A percentile compares a stretch with the other conserved stretches of the same genome.
phyloP scores from a whole-genome alignment of 208 protist genomes.

The Naegleria gruberi region DNA sequence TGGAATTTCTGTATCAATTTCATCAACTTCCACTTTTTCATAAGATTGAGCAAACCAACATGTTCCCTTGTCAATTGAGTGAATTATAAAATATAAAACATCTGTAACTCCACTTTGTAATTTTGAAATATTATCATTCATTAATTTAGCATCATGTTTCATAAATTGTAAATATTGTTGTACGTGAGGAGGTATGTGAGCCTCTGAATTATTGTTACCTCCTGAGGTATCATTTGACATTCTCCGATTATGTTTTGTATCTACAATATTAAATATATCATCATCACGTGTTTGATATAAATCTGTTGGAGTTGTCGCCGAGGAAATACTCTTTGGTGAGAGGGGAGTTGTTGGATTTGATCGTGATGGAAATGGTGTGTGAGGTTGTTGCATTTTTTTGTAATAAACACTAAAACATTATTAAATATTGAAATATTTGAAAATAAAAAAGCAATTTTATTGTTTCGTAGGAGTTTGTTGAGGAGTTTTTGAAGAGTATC shows the following conservation, averaged over 20 bases:
- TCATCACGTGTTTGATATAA: too few species aligned
- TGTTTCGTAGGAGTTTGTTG: background rate
- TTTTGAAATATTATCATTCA: too few species aligned
- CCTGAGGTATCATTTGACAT: background rate
- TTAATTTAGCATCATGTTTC: too few species aligned
- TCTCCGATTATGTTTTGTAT: too few species aligned
- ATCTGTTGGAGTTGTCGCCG: too few species aligned
- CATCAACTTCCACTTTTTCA: background rate
- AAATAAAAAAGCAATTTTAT: too few species aligned
- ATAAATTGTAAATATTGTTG: background rate
- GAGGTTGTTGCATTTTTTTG: background rate
- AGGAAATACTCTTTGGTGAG: background rate
- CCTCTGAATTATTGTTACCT: background rate
- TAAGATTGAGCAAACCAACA: background rate
- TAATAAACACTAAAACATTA: background rate
- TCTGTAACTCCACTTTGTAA: too few species aligned
- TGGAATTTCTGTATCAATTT: background rate
- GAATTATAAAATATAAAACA: background rate
- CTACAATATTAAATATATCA: too few species aligned
- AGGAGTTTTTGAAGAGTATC: background rate
- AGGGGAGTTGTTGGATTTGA: background rate
- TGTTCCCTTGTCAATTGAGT: background rate
- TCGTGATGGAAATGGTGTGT: background rate
- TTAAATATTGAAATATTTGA: background rate
- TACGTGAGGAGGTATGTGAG: background rate